Percentiles rank a stretch among this genome's conserved stretches.
These are phyloP conservation scores for Acacia crassicarpa DNA, from an alignment of 306 rosid genomes.

Conservation along the genomic window DNA sequence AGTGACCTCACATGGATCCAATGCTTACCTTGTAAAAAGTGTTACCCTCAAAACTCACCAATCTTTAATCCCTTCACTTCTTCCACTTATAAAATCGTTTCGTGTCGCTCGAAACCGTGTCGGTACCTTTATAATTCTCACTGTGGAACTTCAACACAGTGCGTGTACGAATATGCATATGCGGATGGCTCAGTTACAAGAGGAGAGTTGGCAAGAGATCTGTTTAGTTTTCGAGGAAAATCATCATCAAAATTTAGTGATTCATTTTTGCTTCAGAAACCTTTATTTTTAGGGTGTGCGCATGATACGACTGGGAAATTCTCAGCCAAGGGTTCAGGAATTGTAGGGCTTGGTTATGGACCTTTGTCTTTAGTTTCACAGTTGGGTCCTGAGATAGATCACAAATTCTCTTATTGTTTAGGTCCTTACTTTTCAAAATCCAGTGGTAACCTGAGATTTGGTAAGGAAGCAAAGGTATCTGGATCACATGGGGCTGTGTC, in stretches of 20 bases:
- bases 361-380: constrained; percentile 18
- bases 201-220: constrained; percentile 11
- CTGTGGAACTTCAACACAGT: background rate
- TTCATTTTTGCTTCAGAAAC: background rate
- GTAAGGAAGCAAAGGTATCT: background rate
- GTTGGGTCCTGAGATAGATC: background rate
- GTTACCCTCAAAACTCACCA: background rate
- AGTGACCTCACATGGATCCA: constrained; percentile 18
- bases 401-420: constrained; percentile 25
- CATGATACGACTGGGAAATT: background rate
- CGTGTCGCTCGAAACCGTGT: background rate
- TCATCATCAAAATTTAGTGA: background rate
- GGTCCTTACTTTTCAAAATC: background rate
- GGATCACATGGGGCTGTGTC: background rate
- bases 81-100: background rate
- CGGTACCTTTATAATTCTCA: too few species aligned
- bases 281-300: background rate
- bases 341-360: constrained; percentile 26
- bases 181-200: background rate
- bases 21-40: background rate
- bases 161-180: background rate
- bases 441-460: constrained; percentile 8
- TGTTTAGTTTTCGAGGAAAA: background rate
- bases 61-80: background rate
- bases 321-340: background rate